A percentile compares a stretch with the other conserved stretches of the same genome.
Evolutionary conservation across 441 rosid genomes (phyloP).

Genomic region (Mallotus repandus): DNA sequence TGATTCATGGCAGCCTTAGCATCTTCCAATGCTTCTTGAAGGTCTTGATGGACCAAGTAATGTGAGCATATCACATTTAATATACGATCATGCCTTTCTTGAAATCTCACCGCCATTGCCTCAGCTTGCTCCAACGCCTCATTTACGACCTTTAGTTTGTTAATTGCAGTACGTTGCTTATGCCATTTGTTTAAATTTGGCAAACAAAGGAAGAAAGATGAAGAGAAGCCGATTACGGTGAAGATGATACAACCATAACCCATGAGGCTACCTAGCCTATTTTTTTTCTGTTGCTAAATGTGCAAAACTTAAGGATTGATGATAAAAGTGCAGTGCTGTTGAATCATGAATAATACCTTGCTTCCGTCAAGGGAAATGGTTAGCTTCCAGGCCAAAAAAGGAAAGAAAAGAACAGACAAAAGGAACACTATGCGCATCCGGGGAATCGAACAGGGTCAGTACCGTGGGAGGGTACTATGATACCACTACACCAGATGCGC

Average conservation of each 20-base stretch:
- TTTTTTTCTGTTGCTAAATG: too few relatives aligned
- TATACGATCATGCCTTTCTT: constrained; percentile 54
- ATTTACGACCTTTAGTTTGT: constrained; percentile 44
- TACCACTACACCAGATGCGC: constrained; percentile 98
- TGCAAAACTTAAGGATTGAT: too few relatives aligned
- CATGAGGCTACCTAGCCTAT: too few relatives aligned
- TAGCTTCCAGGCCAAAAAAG: too few relatives aligned
- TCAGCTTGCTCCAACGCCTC: constrained; percentile 50
- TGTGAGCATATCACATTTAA: constrained; percentile 38
- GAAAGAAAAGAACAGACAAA: too few relatives aligned
- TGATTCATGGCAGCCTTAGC: constrained; percentile 47
- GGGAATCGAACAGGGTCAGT: constrained; percentile 78
- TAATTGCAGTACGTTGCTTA: constrained; percentile 25
- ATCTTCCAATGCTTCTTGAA: constrained; percentile 41
- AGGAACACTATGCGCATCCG: too few relatives aligned
- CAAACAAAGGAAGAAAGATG: constrained; percentile 13
- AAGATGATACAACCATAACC: too few relatives aligned
- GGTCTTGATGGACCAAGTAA: constrained; percentile 44
- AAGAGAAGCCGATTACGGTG: too few relatives aligned
- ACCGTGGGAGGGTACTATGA: constrained; percentile 99
- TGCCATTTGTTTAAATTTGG: constrained; percentile 36
- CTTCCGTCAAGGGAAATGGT: too few relatives aligned
- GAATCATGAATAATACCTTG: too few relatives aligned
- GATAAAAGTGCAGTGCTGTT: too few relatives aligned
- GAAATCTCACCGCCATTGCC: constrained; percentile 25